Evolutionary conservation across 2,329 filamentous ascomycete genomes (phyloP).

Genomic region (Tolypocladium tundrense): DNA sequence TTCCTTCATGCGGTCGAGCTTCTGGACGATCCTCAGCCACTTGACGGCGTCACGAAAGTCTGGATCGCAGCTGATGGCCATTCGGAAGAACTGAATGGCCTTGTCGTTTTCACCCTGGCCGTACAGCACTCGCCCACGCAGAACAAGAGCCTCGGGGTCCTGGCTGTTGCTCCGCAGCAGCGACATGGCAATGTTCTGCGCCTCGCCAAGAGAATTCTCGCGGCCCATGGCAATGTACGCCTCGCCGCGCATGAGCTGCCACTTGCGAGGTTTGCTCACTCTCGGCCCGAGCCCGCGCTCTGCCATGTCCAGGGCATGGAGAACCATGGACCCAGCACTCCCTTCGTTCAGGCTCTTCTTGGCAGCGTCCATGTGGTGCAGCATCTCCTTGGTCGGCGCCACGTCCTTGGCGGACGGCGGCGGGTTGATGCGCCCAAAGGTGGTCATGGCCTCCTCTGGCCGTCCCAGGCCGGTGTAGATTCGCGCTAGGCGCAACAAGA

Average conservation of each 20-base stretch:
- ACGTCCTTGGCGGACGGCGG: constrained; percentile 77
- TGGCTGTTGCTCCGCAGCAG: constrained; percentile 78
- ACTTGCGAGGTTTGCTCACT: constrained; percentile 80
- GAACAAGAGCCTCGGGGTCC: constrained; percentile 86
- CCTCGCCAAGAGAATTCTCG: constrained; percentile 79
- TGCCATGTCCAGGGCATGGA: constrained; percentile 85
- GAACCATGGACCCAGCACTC: constrained; percentile 78
- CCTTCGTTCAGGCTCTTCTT: constrained; percentile 66
- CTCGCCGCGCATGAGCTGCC: constrained; percentile 86
- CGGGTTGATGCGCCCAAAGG: constrained; percentile 71
- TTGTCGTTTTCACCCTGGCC: constrained; percentile 91
- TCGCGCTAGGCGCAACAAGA: constrained; percentile 75
- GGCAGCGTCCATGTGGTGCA: constrained; percentile 69
- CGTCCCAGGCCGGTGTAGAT: constrained; percentile 82
- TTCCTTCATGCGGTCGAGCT: constrained; percentile 85
- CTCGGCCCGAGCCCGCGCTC: constrained; percentile 66
- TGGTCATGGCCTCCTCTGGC: constrained; percentile 75
- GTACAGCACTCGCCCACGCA: constrained; percentile 81
- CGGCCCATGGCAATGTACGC: constrained; percentile 90
- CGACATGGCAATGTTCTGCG: constrained; percentile 83
- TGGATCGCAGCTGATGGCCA: constrained; percentile 81
- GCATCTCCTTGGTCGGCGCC: constrained; percentile 74
- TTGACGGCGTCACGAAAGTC: constrained; percentile 85
- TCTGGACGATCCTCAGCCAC: constrained; percentile 81
- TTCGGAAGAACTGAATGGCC: constrained; percentile 83